Percentiles rank a stretch among this genome's conserved stretches.
Conservation (phyloP, 2,329 filamentous ascomycete species). For the Aureobasidium sp. region DNA sequence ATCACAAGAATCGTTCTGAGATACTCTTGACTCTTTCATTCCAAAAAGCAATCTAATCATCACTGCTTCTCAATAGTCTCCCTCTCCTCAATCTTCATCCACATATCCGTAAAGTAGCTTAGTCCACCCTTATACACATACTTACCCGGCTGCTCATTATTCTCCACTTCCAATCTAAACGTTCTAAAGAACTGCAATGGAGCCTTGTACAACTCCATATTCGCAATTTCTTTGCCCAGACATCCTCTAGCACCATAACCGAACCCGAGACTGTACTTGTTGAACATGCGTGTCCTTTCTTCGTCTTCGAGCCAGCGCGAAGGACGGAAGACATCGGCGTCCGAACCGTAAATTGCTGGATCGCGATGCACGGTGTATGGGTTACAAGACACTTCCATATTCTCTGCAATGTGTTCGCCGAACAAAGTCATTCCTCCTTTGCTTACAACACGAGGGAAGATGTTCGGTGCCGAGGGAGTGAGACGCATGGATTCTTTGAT, state of each 20-base stretch:
- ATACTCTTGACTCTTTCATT: too few species aligned
- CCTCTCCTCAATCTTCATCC: conserved; percentile 28
- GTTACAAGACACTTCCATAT: conserved; percentile 16
- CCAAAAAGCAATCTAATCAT: too few species aligned
- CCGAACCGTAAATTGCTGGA: conserved; percentile 17
- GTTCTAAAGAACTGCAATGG: conserved; percentile 36
- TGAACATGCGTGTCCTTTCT: conserved; percentile 32
- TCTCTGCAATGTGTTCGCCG: conserved; percentile 22
- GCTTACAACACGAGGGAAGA: conserved; percentile 3
- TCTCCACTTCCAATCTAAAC: conserved; percentile 30
- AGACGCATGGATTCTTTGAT: conserved; percentile 14
- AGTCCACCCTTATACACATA: conserved; percentile 39
- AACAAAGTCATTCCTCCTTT: conserved; percentile 16
- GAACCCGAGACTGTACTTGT: conserved; percentile 45
- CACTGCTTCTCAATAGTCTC: neutral
- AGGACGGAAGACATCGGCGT: conserved; percentile 25
- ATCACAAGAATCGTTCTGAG: too few species aligned
- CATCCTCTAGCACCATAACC: conserved; percentile 45
- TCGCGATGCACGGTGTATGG: conserved; percentile 18
- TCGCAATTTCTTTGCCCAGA: conserved; percentile 45
- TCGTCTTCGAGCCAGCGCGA: conserved; percentile 30
- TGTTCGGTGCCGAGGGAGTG: conserved; percentile 1
- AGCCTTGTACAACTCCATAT: conserved; percentile 48
- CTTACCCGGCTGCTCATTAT: conserved; percentile 27
- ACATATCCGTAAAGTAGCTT: conserved; percentile 38